Conservation (phyloP, 2,329 filamentous ascomycete species). For the Neodidymelliopsis sp. region DNA sequence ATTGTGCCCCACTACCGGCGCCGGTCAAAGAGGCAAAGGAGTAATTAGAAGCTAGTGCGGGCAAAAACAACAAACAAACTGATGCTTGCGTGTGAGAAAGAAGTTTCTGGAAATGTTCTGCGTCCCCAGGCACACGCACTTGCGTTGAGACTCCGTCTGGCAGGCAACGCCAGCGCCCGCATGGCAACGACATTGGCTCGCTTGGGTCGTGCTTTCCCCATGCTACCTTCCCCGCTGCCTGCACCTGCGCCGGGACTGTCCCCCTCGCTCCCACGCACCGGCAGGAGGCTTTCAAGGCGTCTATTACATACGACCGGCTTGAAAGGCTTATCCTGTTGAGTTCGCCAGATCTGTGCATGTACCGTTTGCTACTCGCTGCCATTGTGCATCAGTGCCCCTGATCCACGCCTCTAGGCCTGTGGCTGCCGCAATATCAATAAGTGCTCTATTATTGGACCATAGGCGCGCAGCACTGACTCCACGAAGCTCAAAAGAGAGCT, state of each 20-base stretch:
- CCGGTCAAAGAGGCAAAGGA: conserved; percentile 24
- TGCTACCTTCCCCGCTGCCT: conserved; percentile 27
- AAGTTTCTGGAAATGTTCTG: conserved; percentile 15
- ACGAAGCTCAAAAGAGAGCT: neutral
- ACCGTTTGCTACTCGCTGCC: neutral
- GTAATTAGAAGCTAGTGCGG: conserved; percentile 15
- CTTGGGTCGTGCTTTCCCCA: conserved; percentile 36
- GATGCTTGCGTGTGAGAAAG: conserved; percentile 3
- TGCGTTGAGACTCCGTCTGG: conserved; percentile 8
- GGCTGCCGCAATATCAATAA: conserved; percentile 17
- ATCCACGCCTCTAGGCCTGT: conserved; percentile 12
- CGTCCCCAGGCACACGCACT: conserved; percentile 7
- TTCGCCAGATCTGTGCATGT: neutral
- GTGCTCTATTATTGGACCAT: conserved; percentile 11
- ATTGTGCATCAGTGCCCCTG: conserved; percentile 11
- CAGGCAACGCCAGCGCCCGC: conserved; percentile 14
- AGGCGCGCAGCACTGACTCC: conserved; percentile 3
- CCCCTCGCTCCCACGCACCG: conserved; percentile 14
- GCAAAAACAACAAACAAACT: conserved; percentile 25
- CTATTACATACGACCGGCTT: neutral
- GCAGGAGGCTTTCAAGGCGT: neutral
- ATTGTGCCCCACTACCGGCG: conserved; percentile 42
- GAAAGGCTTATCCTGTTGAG: neutral
- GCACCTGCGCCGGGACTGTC: conserved; percentile 14
- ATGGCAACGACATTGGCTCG: conserved; percentile 37